Conservation (phyloP, 257 asterid genomes). For the Nicotiana attenuata region DNA sequence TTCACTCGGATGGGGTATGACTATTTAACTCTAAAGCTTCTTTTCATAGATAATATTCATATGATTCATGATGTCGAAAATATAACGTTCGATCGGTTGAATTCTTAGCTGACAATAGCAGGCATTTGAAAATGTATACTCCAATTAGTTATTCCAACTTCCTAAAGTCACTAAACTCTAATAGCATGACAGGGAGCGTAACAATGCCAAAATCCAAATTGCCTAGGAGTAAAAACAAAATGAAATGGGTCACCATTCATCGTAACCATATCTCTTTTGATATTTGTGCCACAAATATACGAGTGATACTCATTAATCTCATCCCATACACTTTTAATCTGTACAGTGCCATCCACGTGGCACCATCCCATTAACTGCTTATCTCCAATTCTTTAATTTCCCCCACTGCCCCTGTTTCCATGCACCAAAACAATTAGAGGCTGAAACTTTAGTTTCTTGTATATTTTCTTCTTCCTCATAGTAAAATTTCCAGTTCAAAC, state of each 20-base stretch:
- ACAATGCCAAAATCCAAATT: background rate
- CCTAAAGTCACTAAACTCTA: background rate
- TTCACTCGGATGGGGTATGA: too few species aligned
- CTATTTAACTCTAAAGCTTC: too few species aligned
- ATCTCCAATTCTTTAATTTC: background rate
- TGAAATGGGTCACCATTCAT: background rate
- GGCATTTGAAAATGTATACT: too few species aligned
- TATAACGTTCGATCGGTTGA: too few species aligned
- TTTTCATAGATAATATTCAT: too few species aligned
- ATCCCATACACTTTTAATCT: background rate
- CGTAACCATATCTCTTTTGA: background rate
- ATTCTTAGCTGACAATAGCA: too few species aligned
- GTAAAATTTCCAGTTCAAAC: too few species aligned
- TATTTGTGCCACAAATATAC: slow-evolving; percentile 22
- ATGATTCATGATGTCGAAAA: too few species aligned
- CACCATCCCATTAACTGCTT: background rate
- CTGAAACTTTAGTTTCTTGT: background rate
- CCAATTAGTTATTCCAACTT: too few species aligned
- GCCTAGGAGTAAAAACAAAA: background rate
- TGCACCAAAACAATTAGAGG: background rate
- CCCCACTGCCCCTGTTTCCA: background rate
- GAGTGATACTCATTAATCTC: slow-evolving; percentile 21
- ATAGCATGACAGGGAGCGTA: background rate
- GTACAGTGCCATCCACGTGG: background rate
- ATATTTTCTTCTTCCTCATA: background rate